Evolutionary conservation across 495 filamentous ascomycete species (phyloP), one percentile per base, ranked within the genome.

Genomic region (Cercophora samala): DNA sequence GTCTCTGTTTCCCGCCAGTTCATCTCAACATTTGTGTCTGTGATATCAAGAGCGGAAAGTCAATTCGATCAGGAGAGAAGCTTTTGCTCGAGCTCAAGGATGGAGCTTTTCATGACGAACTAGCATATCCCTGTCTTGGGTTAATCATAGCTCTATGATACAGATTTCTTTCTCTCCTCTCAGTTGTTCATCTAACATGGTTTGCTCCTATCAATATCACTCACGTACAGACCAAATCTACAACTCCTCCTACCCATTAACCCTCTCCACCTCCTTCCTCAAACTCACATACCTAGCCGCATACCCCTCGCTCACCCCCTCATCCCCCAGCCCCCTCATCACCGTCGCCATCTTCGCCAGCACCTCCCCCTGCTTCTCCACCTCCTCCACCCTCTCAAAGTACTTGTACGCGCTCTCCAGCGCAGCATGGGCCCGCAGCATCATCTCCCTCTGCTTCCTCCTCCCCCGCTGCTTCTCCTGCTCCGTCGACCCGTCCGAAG

Each of bases 271-370:
- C 58, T 60, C 69, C 29, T 55, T 62, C 60, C 66, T 71, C 60
- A 92, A 70, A 66, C 85, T 84, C 63, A 91, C 63, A 75, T 92
- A 93, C 69, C 84, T 85, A 13, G 88, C 84, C 4, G 90, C 90
- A 76, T 85, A 92, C 64, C 93, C 88, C 78, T 93, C 91, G 1
- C 91, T 87, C 69, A 90, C 74, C 19, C 83, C 85, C 62, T 84
- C 77, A 68, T 97, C 90, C 4, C 91, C 92, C 23, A 89, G 81
- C 9, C 90, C 79, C 74, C 88, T 88, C 84, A 91, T 90, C 53
- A 96, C 82, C 9, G 89, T 89, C 18, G 91, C 90, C 76, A 93
- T 93, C 79, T 94, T 94, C 1, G 90, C 90, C 81, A 96, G 86
- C 86, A 91, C 89, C 79, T 93, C 90, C 73, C 90, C 90, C 76